These are phyloP conservation scores for Neopestalotiopsis sp. DNA, from an alignment of 2,329 filamentous ascomycete genomes.

Conservation along the genomic window DNA sequence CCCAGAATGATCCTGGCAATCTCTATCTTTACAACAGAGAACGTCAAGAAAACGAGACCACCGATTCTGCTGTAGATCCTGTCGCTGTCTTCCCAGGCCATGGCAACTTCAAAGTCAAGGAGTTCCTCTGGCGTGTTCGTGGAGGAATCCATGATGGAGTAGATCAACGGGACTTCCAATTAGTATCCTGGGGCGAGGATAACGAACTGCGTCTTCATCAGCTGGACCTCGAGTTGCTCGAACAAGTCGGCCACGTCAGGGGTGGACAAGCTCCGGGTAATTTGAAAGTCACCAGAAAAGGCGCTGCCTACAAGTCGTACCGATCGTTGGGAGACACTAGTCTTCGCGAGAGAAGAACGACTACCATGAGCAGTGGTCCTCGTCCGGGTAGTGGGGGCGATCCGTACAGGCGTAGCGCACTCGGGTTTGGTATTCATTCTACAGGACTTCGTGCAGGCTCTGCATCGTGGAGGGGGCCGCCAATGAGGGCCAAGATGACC, in stretches of 20 bases:
- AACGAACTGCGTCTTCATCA: constrained; percentile 80
- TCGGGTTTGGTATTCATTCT: constrained; percentile 50
- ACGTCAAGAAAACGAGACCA: constrained; percentile 48
- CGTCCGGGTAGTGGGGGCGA: constrained; percentile 50
- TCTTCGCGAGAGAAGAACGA: constrained; percentile 61
- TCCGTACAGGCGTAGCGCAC: constrained; percentile 48
- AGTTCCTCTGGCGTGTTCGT: constrained; percentile 87
- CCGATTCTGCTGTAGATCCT: constrained; percentile 51
- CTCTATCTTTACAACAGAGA: constrained; percentile 82
- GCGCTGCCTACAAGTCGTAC: constrained; percentile 85
- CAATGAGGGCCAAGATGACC: constrained; percentile 61
- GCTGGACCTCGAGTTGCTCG: constrained; percentile 67
- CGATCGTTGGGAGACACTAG: constrained; percentile 69
- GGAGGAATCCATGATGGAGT: constrained; percentile 70
- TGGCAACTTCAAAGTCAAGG: constrained; percentile 75
- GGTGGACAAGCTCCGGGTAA: constrained; percentile 68
- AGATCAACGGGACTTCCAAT: constrained; percentile 87
- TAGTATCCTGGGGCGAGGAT: constrained; percentile 92
- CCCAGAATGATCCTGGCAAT: constrained; percentile 84
- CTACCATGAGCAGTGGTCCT: constrained; percentile 64
- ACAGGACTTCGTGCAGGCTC: constrained; percentile 41
- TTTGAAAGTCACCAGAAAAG: constrained; percentile 78
- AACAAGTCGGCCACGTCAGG: constrained; percentile 74
- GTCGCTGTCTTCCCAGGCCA: constrained; percentile 66
- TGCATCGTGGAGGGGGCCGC: constrained; percentile 56